Evolutionary conservation across 305 asterid genomes (phyloP).

Genomic region (Rubia tinctorum): DNA sequence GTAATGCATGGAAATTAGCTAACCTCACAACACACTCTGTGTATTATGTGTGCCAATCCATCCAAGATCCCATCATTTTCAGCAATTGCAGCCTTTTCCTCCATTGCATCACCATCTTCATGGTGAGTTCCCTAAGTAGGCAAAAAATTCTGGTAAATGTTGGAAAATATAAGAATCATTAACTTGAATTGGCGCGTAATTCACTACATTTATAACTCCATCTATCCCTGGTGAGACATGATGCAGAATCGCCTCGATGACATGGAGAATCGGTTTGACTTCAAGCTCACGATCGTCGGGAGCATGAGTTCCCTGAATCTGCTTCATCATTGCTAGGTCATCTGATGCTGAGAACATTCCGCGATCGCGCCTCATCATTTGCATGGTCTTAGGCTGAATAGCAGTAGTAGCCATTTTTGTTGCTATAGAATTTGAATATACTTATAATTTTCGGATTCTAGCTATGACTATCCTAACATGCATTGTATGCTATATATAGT

Average conservation of each 20-base stretch:
- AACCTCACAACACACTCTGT: slow-evolving; percentile 78
- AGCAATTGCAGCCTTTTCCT: slow-evolving; percentile 38
- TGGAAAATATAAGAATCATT: background rate
- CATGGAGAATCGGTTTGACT: slow-evolving; percentile 40
- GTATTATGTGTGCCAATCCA: slow-evolving; percentile 44
- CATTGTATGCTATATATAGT: slow-evolving; percentile 41
- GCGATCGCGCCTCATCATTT: slow-evolving; percentile 31
- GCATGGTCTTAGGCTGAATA: slow-evolving; percentile 25
- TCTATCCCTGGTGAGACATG: slow-evolving; percentile 57
- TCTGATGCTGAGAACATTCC: slow-evolving; percentile 41
- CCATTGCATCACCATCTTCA: slow-evolving; percentile 22
- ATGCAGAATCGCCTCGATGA: slow-evolving; percentile 48
- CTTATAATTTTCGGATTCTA: background rate
- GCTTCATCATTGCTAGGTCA: slow-evolving; percentile 48
- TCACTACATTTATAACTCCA: slow-evolving; percentile 34
- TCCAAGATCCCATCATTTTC: slow-evolving; percentile 38
- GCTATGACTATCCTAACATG: background rate
- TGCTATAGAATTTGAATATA: background rate
- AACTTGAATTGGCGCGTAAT: background rate
- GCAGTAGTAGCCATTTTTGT: slow-evolving; percentile 32
- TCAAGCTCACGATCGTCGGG: slow-evolving; percentile 49
- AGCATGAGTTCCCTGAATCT: slow-evolving; percentile 64
- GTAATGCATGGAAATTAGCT: background rate
- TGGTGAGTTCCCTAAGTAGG: slow-evolving; percentile 39
- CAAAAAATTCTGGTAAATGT: background rate